Conservation (phyloP, 805 yeast species). For the Yarrowia sp. region DNA sequence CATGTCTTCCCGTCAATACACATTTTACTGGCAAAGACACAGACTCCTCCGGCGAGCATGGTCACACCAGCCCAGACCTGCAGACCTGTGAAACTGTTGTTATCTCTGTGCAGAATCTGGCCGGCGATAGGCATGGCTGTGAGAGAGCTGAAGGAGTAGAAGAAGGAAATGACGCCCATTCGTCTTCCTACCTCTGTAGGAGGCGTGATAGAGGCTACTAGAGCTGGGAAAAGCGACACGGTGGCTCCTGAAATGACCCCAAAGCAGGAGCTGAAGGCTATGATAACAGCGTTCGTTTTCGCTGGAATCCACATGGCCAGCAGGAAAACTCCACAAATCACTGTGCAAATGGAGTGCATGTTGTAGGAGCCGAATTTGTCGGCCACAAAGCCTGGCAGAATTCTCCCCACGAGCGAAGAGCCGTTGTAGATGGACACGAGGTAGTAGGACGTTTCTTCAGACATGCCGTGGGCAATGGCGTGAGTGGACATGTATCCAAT, state of each 20-base stretch:
- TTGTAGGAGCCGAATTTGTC: constrained; percentile 65
- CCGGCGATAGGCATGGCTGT: constrained; percentile 54
- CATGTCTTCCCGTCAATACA: background rate
- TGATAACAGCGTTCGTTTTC: constrained; percentile 50
- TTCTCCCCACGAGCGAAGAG: constrained; percentile 62
- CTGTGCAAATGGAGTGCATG: constrained; percentile 58
- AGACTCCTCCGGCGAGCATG: constrained; percentile 10
- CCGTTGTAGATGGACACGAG: constrained; percentile 58
- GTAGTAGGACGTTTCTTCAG: constrained; percentile 46
- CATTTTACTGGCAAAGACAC: constrained; percentile 24
- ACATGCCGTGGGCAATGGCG: constrained; percentile 50
- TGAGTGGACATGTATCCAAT: constrained; percentile 65
- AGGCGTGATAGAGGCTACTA: constrained; percentile 67
- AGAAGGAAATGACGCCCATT: constrained; percentile 68
- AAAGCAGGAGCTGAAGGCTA: constrained; percentile 59
- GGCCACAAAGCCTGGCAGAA: constrained; percentile 61
- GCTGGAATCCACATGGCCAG: constrained; percentile 68
- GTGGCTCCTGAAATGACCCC: constrained; percentile 71
- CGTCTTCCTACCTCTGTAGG: constrained; percentile 72
- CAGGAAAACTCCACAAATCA: constrained; percentile 56
- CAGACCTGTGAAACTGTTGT: constrained; percentile 8
- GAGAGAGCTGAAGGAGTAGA: constrained; percentile 50
- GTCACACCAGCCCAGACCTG: constrained; percentile 32
- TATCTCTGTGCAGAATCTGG: constrained; percentile 34
- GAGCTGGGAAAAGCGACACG: constrained; percentile 69